A percentile compares a stretch with the other conserved stretches of the same genome.
phyloP scores from a whole-genome alignment of 352 stramenopile genomes.

The Halophytophthora polymorphica region DNA sequence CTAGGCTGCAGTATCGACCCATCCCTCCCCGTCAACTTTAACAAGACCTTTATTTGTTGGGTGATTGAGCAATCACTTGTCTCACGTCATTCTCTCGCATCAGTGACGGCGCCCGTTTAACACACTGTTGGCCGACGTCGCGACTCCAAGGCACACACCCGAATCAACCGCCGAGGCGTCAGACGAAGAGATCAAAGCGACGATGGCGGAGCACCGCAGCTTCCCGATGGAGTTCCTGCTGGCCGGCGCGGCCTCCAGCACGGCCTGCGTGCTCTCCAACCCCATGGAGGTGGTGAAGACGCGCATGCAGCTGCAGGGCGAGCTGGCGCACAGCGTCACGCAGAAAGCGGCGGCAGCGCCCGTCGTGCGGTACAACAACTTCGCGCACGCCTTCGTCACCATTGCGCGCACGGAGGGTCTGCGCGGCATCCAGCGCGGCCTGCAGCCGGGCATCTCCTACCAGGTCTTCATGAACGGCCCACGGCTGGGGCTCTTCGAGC shows the following conservation, averaged over 20 bases:
- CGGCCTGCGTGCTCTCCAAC: constrained; percentile 77
- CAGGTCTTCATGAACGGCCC: constrained; percentile 84
- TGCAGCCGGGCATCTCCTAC: constrained; percentile 76
- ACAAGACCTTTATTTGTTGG: background rate
- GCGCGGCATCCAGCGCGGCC: constrained; percentile 72
- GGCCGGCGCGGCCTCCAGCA: constrained; percentile 58
- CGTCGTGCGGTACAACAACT: constrained; percentile 78
- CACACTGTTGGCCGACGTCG: background rate
- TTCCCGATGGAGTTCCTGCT: constrained; percentile 74
- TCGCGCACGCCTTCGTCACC: constrained; percentile 83
- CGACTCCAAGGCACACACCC: background rate
- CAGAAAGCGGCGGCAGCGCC: constrained; percentile 19
- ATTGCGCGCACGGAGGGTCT: constrained; percentile 77
- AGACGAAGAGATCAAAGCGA: background rate
- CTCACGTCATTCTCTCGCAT: background rate
- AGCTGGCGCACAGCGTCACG: constrained; percentile 58
- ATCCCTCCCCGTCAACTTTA: background rate
- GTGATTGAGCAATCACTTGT: background rate
- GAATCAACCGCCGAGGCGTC: background rate
- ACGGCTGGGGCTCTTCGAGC: constrained; percentile 74
- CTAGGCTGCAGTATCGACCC: no score
- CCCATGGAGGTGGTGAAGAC: constrained; percentile 91
- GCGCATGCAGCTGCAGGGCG: constrained; percentile 86
- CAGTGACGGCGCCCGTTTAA: background rate
- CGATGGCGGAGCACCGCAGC: constrained; percentile 35